phyloP scores from a whole-genome alignment of 2,329 filamentous ascomycete genomes.

The Trichoderma sp. region DNA sequence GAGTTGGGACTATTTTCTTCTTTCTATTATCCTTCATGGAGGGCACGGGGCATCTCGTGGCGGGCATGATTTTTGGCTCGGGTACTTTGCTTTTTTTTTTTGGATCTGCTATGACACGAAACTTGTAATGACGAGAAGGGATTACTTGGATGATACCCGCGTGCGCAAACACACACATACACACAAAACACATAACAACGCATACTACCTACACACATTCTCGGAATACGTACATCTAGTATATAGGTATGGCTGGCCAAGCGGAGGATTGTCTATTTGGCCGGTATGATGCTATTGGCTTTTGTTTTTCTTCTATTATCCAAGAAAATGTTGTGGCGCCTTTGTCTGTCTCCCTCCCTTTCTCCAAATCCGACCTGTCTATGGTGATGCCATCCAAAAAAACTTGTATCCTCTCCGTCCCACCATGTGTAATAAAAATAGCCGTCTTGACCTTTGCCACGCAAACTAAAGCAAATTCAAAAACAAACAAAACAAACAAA shows the following conservation, averaged over 20 bases:
- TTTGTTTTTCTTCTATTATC: neutral
- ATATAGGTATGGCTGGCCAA: conserved; percentile 6
- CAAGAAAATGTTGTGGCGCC: neutral
- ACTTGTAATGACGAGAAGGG: conserved; percentile 5
- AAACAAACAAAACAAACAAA: neutral
- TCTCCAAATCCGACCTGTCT: neutral
- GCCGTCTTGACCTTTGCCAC: neutral
- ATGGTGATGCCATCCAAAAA: neutral
- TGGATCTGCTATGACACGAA: neutral
- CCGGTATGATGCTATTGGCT: neutral
- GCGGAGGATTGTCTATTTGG: neutral
- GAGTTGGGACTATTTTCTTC: neutral
- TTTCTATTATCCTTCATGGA: neutral
- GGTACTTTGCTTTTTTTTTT: neutral
- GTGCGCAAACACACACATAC: neutral
- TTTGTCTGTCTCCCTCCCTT: neutral
- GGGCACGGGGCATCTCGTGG: neutral
- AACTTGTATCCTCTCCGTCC: neutral
- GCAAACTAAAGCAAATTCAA: neutral
- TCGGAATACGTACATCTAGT: neutral
- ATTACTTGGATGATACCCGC: conserved; percentile 20
- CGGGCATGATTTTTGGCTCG: neutral
- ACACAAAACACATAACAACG: neutral
- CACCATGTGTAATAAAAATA: neutral
- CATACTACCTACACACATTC: neutral